Evolutionary conservation across 139 green algal species (phyloP).

Genomic region (Chlorella sorokiniana): DNA sequence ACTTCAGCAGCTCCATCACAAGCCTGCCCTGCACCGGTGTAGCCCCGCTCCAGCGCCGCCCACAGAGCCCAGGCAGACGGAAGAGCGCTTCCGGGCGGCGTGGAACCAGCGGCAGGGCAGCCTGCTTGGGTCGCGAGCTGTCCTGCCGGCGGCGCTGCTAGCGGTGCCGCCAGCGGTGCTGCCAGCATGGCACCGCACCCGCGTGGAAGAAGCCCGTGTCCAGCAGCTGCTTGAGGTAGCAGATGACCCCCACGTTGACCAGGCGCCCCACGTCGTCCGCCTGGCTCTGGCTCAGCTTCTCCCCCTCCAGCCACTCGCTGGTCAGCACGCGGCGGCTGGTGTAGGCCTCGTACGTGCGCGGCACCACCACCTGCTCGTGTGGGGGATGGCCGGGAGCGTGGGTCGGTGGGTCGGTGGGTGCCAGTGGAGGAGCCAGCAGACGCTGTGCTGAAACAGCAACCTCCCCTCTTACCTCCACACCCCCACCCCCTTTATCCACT

Average conservation of each 20-base stretch:
- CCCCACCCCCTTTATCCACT: too few relatives aligned
- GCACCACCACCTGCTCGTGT: slow-evolving; percentile 88
- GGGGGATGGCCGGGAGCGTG: too few relatives aligned
- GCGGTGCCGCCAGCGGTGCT: too few relatives aligned
- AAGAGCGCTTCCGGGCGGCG: too few relatives aligned
- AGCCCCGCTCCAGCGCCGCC: too few relatives aligned
- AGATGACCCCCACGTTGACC: slow-evolving; percentile 98
- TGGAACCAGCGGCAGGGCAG: too few relatives aligned
- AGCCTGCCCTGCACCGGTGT: background rate
- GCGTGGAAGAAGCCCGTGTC: slow-evolving; percentile 79
- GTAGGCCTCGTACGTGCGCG: slow-evolving; percentile 81
- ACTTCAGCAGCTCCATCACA: background rate
- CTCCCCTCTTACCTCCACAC: too few relatives aligned
- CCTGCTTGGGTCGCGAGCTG: too few relatives aligned
- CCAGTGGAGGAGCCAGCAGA: background rate
- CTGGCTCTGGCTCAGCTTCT: slow-evolving; percentile 81
- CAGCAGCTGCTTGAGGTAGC: slow-evolving; percentile 98
- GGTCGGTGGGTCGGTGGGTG: too few relatives aligned
- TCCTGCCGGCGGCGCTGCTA: too few relatives aligned
- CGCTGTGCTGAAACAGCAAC: too few relatives aligned
- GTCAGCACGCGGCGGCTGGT: slow-evolving; percentile 89
- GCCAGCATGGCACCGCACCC: background rate
- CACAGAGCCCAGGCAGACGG: too few relatives aligned
- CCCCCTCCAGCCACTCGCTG: slow-evolving; percentile 84
- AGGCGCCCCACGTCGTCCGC: slow-evolving; percentile 56